Evolutionary conservation across 2,329 filamentous ascomycete genomes (phyloP), one percentile per base, ranked within the genome.

Genomic region (Ophiostoma piceae): DNA sequence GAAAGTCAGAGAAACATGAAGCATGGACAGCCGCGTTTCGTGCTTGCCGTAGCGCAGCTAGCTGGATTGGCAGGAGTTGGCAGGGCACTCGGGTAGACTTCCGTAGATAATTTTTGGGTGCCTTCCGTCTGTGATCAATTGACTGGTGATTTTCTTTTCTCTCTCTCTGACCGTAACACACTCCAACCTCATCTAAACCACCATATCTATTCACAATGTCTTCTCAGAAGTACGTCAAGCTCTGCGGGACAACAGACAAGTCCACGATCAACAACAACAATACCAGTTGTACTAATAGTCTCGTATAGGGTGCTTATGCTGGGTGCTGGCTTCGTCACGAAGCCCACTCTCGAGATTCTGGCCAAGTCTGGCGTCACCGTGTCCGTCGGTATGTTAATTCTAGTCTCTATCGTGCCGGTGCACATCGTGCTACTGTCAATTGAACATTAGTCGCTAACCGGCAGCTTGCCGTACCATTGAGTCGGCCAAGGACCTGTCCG

Each of bases 401-500:
- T 19, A 14, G 12, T 39, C 8, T 6, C 35, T 35, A 22, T 29
- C 19, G 7, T 47, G 32, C 66, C 19, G 7, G 37, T 39, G 26
- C 37, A 14, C 22, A 2, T 7, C 11, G 3, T 22, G 14, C 4
- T 12, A 32, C 22, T 26, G 26, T 62, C 57, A 14, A 19, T n/a
- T 7, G 2, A 19, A 7, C 12, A 1, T 16, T 11, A 12, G 8
- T 3, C 65, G 41, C 39, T 68, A 11, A 68, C 69, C 4, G 12
- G 19, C 64, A 92, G 92, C 93, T 75, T 96, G 92, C 85, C 85
- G 93, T 79, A 94, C 91, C 64, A 85, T 96, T 70, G 87, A 89
- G 75, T 87, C 83, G 69, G 92, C 94, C 70, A 83, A 96, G 84
- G 87, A 87, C 76, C 88, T 97, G 73, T 86, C 87, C 65, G 86